A percentile compares a stretch with the other conserved stretches of the same genome.
These are phyloP conservation scores for Miscanthus sacchariflorus DNA, from an alignment of 202 grass and related monocot genomes.

Conservation along the genomic window DNA sequence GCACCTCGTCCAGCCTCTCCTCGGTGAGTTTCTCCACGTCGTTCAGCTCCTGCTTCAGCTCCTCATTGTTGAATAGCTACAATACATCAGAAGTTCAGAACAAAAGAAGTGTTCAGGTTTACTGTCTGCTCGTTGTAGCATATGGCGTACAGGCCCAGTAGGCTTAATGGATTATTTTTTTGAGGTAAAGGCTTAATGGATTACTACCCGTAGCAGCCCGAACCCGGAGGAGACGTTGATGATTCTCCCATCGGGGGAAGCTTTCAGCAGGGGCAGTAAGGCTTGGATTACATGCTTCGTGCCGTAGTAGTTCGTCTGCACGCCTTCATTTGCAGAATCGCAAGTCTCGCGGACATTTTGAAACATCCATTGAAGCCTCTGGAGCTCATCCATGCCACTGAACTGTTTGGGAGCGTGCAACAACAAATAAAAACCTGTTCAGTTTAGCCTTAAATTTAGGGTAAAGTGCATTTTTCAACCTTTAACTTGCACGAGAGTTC, in stretches of 20 bases:
- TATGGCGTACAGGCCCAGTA: neutral
- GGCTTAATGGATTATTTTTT: too few relatives aligned
- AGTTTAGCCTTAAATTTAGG: neutral
- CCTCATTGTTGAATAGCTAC: neutral
- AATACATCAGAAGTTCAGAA: neutral
- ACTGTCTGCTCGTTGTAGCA: neutral
- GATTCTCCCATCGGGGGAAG: slow-evolving; percentile 58
- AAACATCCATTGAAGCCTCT: slow-evolving; percentile 36
- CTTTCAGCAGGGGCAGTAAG: slow-evolving; percentile 62
- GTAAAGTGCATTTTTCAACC: too few relatives aligned
- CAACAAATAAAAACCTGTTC: neutral
- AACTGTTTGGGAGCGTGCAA: slow-evolving; percentile 29
- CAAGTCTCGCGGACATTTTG: slow-evolving; percentile 35
- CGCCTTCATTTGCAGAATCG: slow-evolving; percentile 51
- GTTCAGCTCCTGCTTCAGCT: neutral
- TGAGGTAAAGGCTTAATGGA: too few relatives aligned
- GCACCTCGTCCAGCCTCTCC: neutral
- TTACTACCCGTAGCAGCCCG: slow-evolving; percentile 52
- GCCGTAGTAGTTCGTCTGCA: slow-evolving; percentile 76
- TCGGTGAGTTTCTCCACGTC: neutral
- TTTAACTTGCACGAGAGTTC: too few relatives aligned
- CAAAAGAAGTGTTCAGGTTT: neutral
- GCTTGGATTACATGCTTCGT: slow-evolving; percentile 57
- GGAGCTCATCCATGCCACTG: slow-evolving; percentile 9
- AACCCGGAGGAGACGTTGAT: slow-evolving; percentile 63